phyloP scores from a whole-genome alignment of 1,284 basidiomycete genomes.

The Prillingera fragicola region DNA sequence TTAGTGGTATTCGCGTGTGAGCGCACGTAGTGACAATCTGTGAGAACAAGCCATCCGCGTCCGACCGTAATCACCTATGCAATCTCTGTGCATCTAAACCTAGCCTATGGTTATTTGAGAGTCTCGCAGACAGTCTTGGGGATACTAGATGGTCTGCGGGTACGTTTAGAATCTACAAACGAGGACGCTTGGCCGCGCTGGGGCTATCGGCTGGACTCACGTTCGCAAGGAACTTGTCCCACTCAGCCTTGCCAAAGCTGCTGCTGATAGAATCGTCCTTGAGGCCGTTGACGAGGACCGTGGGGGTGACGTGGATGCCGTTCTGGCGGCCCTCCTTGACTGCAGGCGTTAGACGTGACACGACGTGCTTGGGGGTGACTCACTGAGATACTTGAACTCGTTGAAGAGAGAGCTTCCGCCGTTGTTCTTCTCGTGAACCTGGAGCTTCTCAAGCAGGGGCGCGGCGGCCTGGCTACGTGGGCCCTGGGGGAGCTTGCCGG shows the following conservation, averaged over 20 bases:
- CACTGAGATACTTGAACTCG: slow-evolving; percentile 13
- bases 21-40: no score
- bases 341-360: slow-evolving; percentile 13
- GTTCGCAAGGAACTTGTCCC: slow-evolving; percentile 73
- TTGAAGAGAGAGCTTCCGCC: slow-evolving; percentile 51
- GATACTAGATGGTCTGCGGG: no score
- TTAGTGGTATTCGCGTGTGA: no score
- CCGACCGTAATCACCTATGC: no score
- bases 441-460: slow-evolving; percentile 32
- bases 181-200: not conserved
- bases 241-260: slow-evolving; percentile 75
- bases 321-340: slow-evolving; percentile 88
- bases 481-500: slow-evolving; percentile 22
- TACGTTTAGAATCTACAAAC: no score
- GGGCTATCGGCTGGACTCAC: slow-evolving; percentile 14
- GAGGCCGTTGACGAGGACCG: slow-evolving; percentile 78
- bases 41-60: no score
- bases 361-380: not conserved
- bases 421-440: slow-evolving; percentile 31
- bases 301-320: slow-evolving; percentile 85
- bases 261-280: slow-evolving; percentile 72
- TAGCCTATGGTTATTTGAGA: no score
- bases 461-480: slow-evolving; percentile 27
- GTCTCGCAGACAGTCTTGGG: no score
- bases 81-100: no score